Evolutionary conservation across 345 rosid species (phyloP), one percentile per base, ranked within the genome.

Genomic region (Brassica rapa): DNA sequence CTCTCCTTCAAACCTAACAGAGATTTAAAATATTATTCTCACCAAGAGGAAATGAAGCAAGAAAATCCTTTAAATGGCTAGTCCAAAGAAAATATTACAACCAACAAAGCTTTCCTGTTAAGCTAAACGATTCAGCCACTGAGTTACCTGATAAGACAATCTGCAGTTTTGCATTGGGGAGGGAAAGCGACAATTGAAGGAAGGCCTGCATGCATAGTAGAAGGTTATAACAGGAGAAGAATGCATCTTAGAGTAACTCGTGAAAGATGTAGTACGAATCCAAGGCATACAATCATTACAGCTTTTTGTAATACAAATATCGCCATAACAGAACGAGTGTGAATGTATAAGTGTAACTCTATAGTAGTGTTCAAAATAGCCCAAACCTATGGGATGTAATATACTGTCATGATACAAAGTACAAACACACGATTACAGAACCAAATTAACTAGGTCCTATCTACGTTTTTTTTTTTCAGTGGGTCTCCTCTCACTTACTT

Each of bases 131-230:
- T 9, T 61, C 9, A 35, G 37, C 57, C 61, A 70, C 70, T 78
- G 75, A 80, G 87, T 82, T 84, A 92, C 98, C 97, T 89, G 32
- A 82, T 37, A 59, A 89, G 85, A 79, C 98, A 94, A 60, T 80
- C 82, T 70, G 85, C 82, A 59, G 81, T 83, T 89, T 83, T 86
- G 84, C 98, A 94, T 61, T 88, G 84, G 5, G 87, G 72, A 29
- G 98, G 93, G 80, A 90, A 86, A 73, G 93, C 88, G 81, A 89
- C 71, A 73, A 92, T 59, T 62, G 92, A 89, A 80, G 98, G 97
- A 80, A 94, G 82, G 78, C 97, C 97, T 92, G 88, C 64, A 77
- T 73, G 64, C 41, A 80, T 72, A 63, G 32, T 10, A 64, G 32
- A 64, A 70, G 66, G 77, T 88, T 76, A 66, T 80, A 78, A 72